Conservation (phyloP, 1,284 basidiomycete species). For the Microbotryum silenes-acaulis region DNA sequence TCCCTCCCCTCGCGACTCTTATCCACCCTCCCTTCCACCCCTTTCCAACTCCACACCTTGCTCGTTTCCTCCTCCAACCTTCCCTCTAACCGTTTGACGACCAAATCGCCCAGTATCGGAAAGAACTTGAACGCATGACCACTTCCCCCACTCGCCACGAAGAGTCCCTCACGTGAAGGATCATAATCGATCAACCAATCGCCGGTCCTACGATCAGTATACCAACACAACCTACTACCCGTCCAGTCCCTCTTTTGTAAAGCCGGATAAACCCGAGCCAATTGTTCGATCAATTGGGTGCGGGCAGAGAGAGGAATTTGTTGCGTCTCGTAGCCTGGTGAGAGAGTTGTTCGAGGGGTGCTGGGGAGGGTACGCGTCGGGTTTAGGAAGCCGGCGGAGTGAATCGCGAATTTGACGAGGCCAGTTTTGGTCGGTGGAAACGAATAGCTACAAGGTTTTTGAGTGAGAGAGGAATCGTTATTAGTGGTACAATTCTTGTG, state of each 20-base stretch:
- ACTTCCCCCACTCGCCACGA: slow-evolving; percentile 22
- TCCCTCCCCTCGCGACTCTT: no score
- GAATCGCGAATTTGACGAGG: slow-evolving; percentile 20
- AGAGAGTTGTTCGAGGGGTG: slow-evolving; percentile 16
- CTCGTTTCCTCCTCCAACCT: no score
- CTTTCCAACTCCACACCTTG: no score
- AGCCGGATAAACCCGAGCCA: slow-evolving; percentile 16
- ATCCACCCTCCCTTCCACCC: no score
- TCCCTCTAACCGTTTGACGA: no score
- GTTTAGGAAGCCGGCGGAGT: slow-evolving; percentile 25
- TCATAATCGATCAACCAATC: slow-evolving; percentile 28
- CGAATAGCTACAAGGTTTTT: slow-evolving; percentile 6
- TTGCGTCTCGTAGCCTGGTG: slow-evolving; percentile 18
- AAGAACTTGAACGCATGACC: slow-evolving; percentile 20
- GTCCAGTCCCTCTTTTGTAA: slow-evolving; percentile 8
- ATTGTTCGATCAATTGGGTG: not conserved
- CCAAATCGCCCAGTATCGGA: no score
- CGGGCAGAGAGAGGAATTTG: slow-evolving; percentile 13
- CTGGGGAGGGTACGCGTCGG: slow-evolving; percentile 16
- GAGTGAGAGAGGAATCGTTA: not conserved
- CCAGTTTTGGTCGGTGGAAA: slow-evolving; percentile 15
- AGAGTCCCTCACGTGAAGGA: slow-evolving; percentile 8
- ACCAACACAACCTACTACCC: slow-evolving; percentile 27
- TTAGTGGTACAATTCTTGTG: not conserved
- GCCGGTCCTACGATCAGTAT: not conserved